These are phyloP conservation scores for Escovopsis weberi DNA, from an alignment of 2,329 filamentous ascomycete genomes.

Conservation along the genomic window DNA sequence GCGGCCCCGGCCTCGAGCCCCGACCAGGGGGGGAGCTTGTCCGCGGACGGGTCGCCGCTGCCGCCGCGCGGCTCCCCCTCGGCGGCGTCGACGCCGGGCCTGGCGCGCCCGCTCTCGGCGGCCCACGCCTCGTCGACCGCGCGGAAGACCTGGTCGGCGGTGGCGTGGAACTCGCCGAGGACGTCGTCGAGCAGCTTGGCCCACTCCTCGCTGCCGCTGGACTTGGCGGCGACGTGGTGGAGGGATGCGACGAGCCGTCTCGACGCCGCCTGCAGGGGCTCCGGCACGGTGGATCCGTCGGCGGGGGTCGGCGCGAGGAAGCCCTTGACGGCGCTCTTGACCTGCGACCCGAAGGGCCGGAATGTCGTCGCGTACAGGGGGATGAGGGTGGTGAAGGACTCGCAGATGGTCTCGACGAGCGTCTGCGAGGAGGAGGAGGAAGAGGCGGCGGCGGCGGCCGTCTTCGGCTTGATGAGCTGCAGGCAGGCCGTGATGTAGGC, in stretches of 20 bases:
- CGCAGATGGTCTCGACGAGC: constrained; percentile 53
- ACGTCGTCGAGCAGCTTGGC: constrained; percentile 46
- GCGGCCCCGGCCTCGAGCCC: constrained; percentile 62
- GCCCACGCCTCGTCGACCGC: constrained; percentile 73
- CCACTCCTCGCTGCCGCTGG: constrained; percentile 67
- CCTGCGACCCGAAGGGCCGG: constrained; percentile 57
- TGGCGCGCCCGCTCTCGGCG: constrained; percentile 39
- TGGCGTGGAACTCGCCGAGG: constrained; percentile 51
- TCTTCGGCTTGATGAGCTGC: constrained; percentile 40
- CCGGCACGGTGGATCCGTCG: constrained; percentile 32
- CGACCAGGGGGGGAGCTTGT: constrained; percentile 51
- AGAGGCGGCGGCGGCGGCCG: no score
- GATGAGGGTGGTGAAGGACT: constrained; percentile 56
- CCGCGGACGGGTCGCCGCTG: constrained; percentile 15
- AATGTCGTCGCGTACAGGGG: constrained; percentile 75
- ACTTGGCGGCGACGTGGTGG: constrained; percentile 70
- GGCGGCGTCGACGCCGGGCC: constrained; percentile 22
- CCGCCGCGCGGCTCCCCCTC: constrained; percentile 35
- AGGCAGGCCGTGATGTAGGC: constrained; percentile 61
- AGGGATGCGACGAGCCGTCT: constrained; percentile 55
- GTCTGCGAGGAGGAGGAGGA: constrained; percentile 8
- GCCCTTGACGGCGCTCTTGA: constrained; percentile 43
- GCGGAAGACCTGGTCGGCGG: constrained; percentile 64
- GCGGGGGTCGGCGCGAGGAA: constrained; percentile 52
- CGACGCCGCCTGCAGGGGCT: constrained; percentile 40